Evolutionary conservation across 1,139 yeast genomes (phyloP), one percentile per base, ranked within the genome.

Genomic region (Saccharomyces pastorianus): DNA sequence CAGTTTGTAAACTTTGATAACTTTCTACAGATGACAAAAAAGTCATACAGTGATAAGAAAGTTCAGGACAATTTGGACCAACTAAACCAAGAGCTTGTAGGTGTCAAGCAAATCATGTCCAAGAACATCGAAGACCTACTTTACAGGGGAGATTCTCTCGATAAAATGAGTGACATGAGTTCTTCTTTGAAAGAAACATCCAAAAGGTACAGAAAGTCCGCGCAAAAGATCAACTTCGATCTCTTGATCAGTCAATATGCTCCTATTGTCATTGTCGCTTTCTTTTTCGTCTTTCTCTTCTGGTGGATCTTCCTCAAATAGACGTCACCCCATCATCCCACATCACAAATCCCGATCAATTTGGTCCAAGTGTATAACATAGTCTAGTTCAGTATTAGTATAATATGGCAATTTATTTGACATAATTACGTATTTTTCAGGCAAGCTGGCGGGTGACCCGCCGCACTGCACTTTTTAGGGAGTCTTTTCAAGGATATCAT

Each of bases 21-120:
- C 58, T 93, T 88, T 66, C 81, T 93, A 72, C 84, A 83, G 64
- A 90, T 91, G 72, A 90, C 98, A 4, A 88, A 85, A 66, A 87
- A 89, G 64, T 76, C 90, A 17, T 93, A 91, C 70, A 90, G 88
- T 63, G 97, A 93, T 70, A 88, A 91, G 59, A 79, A 96, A 56
- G 96, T 96, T 0, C 95, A 90, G 60, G 82, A 85, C 49, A 93
- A 90, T 65, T 76, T 93, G 65, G 97, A 93, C 71, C 84, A 82
- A 67, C 76, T 93, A 61, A 90, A 91, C 71, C 81, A 82, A 52
- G 99, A 95, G 64, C 76, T 93, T 62, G 90, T 88, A 52, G 99
- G 95, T 64, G 99, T 95, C 51, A 90, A 93, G 62, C 83, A 88
- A 63, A 95, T 93, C 56, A 88, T 93, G 96, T 89, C 96, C 56